Evolutionary conservation across 768 basidiomycete species (phyloP), one percentile per base, ranked within the genome.

Genomic region (Pluteus cervinus): DNA sequence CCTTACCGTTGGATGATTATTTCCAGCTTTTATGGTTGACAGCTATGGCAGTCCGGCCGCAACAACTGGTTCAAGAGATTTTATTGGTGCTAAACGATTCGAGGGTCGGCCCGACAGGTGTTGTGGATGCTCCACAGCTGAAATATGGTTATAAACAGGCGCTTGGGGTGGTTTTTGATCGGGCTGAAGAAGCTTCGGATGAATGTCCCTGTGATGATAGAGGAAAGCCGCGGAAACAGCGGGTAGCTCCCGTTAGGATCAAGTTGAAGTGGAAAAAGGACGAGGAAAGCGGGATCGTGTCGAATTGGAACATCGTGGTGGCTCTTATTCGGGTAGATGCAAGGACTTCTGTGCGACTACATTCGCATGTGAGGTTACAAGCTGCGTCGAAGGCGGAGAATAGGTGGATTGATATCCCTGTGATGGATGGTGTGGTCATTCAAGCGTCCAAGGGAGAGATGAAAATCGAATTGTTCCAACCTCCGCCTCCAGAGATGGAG

Each of bases 121-220:
- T 53, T 10, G 51, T 49, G 1, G 28, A 42, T 2, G 47, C 61
- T 5, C 39, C 54, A 0, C 46, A 56, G 0, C 44, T 56, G 28
- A 49, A 52, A n/a, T 76, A 82, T 47, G 69, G 66, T 1, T 71
- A 73, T 45, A 75, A 73, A 36, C 68, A 77, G 23, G 71, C 73
- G 0, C 62, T 81, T 1, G 71, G 68, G 5, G 63, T 82, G 20
- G 69, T 68, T 1, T 79, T 79, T 40, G 80, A 82, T 42, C 66
- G 76, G 9, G 76, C 75, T 2, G 79, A 83, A 45, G 81, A 82
- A 47, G 81, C 79, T 4, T 70, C 70, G 1, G 77, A 81, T 41
- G 68, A 72, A 46, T 83, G 79, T 51, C 79, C 79, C 6, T 81
- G 79, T 39, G 71, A 79, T 42, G 76, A 79, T n/a, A 58, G 66